Evolutionary conservation across 768 basidiomycete species (phyloP), one percentile per base, ranked within the genome.

Genomic region (Mycena amicta): DNA sequence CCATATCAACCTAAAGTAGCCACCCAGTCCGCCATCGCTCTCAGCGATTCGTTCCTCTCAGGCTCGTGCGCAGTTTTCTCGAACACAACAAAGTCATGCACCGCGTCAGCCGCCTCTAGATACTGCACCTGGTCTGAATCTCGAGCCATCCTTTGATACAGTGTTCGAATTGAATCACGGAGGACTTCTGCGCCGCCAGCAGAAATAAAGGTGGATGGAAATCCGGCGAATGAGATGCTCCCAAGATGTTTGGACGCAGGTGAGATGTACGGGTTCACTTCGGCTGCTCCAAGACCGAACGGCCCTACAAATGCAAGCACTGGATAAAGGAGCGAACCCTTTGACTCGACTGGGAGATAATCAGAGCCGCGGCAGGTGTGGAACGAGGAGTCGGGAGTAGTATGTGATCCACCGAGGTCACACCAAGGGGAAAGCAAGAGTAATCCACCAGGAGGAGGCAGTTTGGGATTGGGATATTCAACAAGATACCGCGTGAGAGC

Each of bases 401-500:
- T 65, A 55, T 82, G 77, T 8, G 78, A 79, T 4, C 57, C 65
- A 23, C 78, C 72, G 1, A 83, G 60, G 62, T 88, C 86, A n/a
- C 66, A 63, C 82, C 82, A 84, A 0, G 87, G 84, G 1, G 84
- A 85, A 37, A 83, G 73, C 3, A 85, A 72, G 39, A 88, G 64
- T 1, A 88, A 72, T 3, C 74, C 75, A 11, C 77, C 76, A 1
- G 84, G 82, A 33, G 75, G 77, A 12, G 81, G 82, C n/a, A 83
- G 60, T 4, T 68, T 64, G 27, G 70, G 56, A 4, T 70, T 67
- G 8, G 70, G 52, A 69, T 85, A 71, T 58, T 85, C 82, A 18
- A 82, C 72, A 25, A 91, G 79, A 62, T 87, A 87, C 3, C 85
- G 84, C 8, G 76, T 80, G 41, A 90, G 76, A 0, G 86, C 84